Evolutionary conservation across 2,329 filamentous ascomycete species (phyloP), one percentile per base, ranked within the genome.

Genomic region (Xenoacremonium recifei): DNA sequence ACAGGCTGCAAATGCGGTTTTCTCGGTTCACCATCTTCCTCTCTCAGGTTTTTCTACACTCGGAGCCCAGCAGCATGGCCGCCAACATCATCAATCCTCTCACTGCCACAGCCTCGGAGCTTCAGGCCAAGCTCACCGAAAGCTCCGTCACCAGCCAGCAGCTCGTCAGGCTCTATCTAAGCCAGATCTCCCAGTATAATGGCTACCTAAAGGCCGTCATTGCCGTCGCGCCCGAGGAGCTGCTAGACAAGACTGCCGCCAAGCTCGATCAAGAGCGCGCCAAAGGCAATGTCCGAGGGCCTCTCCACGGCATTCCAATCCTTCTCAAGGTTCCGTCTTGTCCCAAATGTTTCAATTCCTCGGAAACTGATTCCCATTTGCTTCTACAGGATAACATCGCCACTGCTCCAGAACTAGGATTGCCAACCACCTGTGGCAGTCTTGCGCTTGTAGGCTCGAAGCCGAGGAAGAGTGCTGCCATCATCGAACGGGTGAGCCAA

Each of bases 261-360:
- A 36, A 23, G 21, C 16, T 53, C 4, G 51, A 55, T 18, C 32
- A 35, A 7, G 51, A 52, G 20, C 44, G 51, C 7, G 19, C 21
- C 4, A 20, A 33, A 2, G 47, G 51, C 13, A 29, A 40, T 7
- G 9, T 42, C n/a, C 41, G 47, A 5, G 25, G 48, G 3, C 45
- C 49, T 4, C 41, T 51, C 13, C 51, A 54, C 15, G 51, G 49
- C 1, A 46, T 53, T n/a, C 51, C 51, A 2, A 45, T 52, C 6
- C 27, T 54, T 4, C 18, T 52, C 13, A 48, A 54, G 35, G 49
- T 27, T 27, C 23, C 13, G 9, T 13, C 23, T 13, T 27, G 23
- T 27, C 23, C 23, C 23, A 27, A 13, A 9, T 13, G 23, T 13
- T 13, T 13, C 23, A 13, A 27, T 27, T 27, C 23, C 23, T 13